These are phyloP conservation scores for Chaetomium cochliodes DNA, from an alignment of 495 filamentous ascomycete species.

Conservation along the genomic window DNA sequence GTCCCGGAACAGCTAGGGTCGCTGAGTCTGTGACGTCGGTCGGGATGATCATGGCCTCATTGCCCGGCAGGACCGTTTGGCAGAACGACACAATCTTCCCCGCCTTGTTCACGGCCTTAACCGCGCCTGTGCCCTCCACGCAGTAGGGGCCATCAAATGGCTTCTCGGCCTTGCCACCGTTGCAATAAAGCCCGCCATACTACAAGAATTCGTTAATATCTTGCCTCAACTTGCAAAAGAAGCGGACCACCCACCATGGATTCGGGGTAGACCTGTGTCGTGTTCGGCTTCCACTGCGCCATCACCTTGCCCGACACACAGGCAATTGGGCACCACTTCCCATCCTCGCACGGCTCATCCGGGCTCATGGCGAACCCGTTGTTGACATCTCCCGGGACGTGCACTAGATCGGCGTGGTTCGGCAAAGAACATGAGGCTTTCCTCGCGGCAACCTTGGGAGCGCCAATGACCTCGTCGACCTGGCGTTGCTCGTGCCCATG, in stretches of 20 bases:
- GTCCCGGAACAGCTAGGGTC: constrained; percentile 68
- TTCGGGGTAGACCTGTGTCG: constrained; percentile 63
- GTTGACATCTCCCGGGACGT: constrained; percentile 63
- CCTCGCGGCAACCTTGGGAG: constrained; percentile 34
- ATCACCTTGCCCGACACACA: constrained; percentile 74
- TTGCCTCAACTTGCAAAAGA: neutral
- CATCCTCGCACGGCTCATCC: constrained; percentile 66
- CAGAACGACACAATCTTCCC: constrained; percentile 67
- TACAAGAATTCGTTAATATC: constrained; percentile 41
- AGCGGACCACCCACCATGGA: constrained; percentile 63
- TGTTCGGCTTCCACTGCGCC: constrained; percentile 75
- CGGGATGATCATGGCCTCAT: constrained; percentile 85
- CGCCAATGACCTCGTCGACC: constrained; percentile 25
- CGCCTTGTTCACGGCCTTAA: constrained; percentile 63
- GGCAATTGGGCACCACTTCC: constrained; percentile 74
- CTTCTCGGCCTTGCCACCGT: constrained; percentile 66
- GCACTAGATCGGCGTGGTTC: constrained; percentile 63
- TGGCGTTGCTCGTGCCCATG: constrained; percentile 30
- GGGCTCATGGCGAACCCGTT: constrained; percentile 83
- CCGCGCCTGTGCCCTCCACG: constrained; percentile 64
- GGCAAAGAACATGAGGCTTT: constrained; percentile 65
- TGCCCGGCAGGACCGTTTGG: constrained; percentile 81
- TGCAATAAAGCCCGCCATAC: constrained; percentile 78
- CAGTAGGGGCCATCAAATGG: constrained; percentile 73
- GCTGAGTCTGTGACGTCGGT: constrained; percentile 57